Evolutionary conservation across 192 early-diverging fungal species (phyloP), one percentile per base, ranked within the genome.

Genomic region (Coemansia sp.): DNA sequence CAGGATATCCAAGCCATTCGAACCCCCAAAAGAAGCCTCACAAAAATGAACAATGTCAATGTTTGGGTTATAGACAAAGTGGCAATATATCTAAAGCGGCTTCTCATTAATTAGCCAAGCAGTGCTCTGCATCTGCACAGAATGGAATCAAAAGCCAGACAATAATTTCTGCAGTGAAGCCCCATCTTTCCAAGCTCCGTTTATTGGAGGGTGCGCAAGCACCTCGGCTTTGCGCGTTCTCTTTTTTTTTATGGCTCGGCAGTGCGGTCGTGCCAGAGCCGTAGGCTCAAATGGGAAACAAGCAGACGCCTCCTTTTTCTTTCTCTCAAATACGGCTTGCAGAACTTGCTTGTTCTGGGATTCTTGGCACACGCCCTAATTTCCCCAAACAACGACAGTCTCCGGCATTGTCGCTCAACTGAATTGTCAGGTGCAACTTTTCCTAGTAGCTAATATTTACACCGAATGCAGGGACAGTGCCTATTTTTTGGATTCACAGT

Each of bases 41-140:
- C n/a, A 27, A 25, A 5, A 20, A 12, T 10, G 12, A 51, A 51
- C 12, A 51, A 51, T 29, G 12, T 11, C 22, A 51, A 51, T 20
- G 47, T 25, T 51, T 51, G 15, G 47, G 24, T 51, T 25, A 25
- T 51, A 25, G 15, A 19, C 42, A 19, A 51, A 46, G 19, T 46
- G 19, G 47, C 47, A 51, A 51, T 51, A 27, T 51, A 6, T 25
- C 47, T n/a, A 51, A 51, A 51, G 47, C 47, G 12, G 47, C 12
- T 12, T 9, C 47, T 51, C 24, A 51, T 51, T 51, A 51, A 51
- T 51, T 51, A 51, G 47, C 27, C 47, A 51, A 51, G n/a, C 47
- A 25, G 47, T 51, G 25, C 22, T 12, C 24, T 15, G 24, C 12
- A 20, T 51, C 27, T n/a, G n/a, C n/a, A n/a, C 12, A 12, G 7